Conservation (phyloP, 305 asterid genomes). For the Fraxinus velutina region DNA sequence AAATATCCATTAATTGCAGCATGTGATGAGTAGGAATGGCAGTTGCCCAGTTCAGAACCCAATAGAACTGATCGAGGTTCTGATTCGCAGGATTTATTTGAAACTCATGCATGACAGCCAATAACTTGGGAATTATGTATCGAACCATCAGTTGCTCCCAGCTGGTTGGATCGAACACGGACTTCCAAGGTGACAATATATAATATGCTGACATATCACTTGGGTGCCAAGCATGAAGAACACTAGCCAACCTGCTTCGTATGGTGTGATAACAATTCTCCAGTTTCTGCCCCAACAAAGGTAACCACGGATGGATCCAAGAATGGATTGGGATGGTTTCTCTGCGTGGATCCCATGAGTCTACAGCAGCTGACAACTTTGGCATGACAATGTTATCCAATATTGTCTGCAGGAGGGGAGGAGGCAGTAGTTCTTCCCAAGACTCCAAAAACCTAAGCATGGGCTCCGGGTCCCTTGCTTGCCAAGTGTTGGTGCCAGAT, state of each 20-base stretch:
- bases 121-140: slow-evolving; percentile 67
- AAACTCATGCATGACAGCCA: slow-evolving; percentile 72
- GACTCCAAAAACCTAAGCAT: slow-evolving; percentile 80
- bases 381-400: slow-evolving; percentile 65
- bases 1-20: slow-evolving; percentile 54
- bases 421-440: slow-evolving; percentile 75
- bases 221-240: slow-evolving; percentile 95
- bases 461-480: slow-evolving; percentile 79
- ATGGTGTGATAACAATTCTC: slow-evolving; percentile 78
- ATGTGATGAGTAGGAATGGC: slow-evolving; percentile 59
- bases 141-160: slow-evolving; percentile 92
- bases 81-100: slow-evolving; percentile 78
- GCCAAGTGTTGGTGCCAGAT: slow-evolving; percentile 83
- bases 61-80: slow-evolving; percentile 63
- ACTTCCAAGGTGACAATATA: slow-evolving; percentile 83
- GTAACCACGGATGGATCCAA: slow-evolving; percentile 94
- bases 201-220: slow-evolving; percentile 76
- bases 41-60: slow-evolving; percentile 59
- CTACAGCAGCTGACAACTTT: slow-evolving; percentile 71
- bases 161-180: slow-evolving; percentile 75
- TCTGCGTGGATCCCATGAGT: slow-evolving; percentile 85
- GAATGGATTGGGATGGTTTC: slow-evolving; percentile 82
- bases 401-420: slow-evolving; percentile 58
- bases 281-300: slow-evolving; percentile 67
- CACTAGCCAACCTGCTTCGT: slow-evolving; percentile 65